Conservation (phyloP, 129 eudicot genomes). For the Centella asiatica region DNA sequence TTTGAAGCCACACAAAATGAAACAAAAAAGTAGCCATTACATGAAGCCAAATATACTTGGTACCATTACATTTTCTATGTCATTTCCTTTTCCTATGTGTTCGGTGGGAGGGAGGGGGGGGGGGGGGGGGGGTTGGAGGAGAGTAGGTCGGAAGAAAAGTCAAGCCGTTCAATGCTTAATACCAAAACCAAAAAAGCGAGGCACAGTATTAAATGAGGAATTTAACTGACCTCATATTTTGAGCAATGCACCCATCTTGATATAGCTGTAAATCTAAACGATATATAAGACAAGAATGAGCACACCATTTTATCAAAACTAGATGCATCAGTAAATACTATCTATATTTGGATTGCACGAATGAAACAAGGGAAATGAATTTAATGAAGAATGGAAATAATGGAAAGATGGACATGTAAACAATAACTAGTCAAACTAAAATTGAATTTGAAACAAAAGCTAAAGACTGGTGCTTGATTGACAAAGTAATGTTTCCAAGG, state of each 20-base stretch:
- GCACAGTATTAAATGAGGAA: neutral
- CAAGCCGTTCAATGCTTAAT: no score
- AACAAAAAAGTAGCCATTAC: no score
- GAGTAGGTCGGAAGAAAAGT: no score
- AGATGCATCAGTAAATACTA: neutral
- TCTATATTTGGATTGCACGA: no score
- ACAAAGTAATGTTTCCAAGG: conserved; percentile 1
- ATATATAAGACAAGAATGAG: conserved; percentile 6
- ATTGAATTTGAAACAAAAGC: neutral
- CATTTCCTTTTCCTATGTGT: no score
- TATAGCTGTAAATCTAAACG: conserved; percentile 67
- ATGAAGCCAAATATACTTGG: no score
- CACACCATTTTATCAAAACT: conserved; percentile 1
- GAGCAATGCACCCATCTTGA: conserved; percentile 82
- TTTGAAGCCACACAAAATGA: no score
- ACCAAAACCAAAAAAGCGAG: neutral
- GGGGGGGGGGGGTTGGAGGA: no score
- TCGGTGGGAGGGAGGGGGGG: no score
- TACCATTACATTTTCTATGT: no score
- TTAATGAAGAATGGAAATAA: no score
- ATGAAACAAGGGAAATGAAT: no score
- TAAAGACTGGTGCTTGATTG: neutral
- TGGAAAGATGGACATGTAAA: neutral
- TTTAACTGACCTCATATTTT: conserved; percentile 67
- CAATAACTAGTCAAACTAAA: neutral